Evolutionary conservation across 352 stramenopile species (phyloP), one percentile per base, ranked within the genome.

Genomic region (Pythium brassicae): DNA sequence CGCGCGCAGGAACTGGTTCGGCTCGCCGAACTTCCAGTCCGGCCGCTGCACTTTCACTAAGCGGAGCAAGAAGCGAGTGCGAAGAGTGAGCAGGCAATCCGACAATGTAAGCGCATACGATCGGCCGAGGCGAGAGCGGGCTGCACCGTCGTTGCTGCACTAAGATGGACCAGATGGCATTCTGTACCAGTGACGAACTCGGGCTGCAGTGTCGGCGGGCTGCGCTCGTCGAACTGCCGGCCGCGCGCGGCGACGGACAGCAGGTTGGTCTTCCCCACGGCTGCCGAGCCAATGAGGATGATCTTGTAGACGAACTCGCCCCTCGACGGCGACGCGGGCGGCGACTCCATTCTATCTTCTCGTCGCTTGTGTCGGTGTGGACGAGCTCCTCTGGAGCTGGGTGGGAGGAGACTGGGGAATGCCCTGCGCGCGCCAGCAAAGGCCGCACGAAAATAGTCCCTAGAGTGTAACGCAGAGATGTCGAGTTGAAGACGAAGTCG

Each of bases 11-110:
- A 83, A 86, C 56, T 86, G 74, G 55, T 86, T 76, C 17, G 74
- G 68, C 53, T 86, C 58, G n/a, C 77, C 77, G 45, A 81, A 83
- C 43, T 86, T 87, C 77, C 77, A 87, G 59, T 86, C 77, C 0
- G 77, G 77, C 1, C 77, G 77, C 56, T 76, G 70, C 25, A 86
- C 72, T 70, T 87, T 86, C 32, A 87, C 77, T 83, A 11, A 37
- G 32, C 32, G 32, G 32, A 37, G n/a, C n/a, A n/a, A n/a, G n/a
- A n/a, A n/a, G n/a, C n/a, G n/a, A n/a, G n/a, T n/a, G n/a, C n/a
- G n/a, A n/a, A n/a, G n/a, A n/a, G 32, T 3, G 32, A 37, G 14
- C 32, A 7, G 5, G 32, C 32, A 3, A 37, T 37, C 32, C 14
- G 39, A 53, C 10, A 19, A 39, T 11, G 7, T 26, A 45, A 50